phyloP scores from a whole-genome alignment of 2,329 filamentous ascomycete species.

The Magnaporthales sp. region DNA sequence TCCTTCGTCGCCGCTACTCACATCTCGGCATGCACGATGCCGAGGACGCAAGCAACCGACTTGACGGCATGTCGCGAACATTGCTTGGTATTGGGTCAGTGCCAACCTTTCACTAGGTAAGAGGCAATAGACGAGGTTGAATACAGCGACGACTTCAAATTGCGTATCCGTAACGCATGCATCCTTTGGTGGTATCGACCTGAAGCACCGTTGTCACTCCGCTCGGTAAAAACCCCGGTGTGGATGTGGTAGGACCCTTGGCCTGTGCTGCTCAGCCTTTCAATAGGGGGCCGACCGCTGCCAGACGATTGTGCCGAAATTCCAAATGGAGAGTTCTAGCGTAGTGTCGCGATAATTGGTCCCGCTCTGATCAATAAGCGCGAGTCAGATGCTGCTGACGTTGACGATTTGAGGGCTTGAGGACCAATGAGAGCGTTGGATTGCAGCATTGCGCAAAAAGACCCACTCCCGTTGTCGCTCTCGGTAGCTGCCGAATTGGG shows the following conservation, averaged over 20 bases:
- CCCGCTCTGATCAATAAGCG: background rate
- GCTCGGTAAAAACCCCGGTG: background rate
- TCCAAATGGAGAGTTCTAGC: background rate
- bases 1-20: background rate
- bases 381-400: background rate
- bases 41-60: background rate
- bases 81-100: background rate
- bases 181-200: background rate
- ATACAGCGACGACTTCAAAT: too few species aligned
- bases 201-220: background rate
- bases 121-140: too few species aligned
- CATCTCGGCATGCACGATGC: background rate
- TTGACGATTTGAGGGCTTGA: background rate
- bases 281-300: background rate
- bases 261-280: background rate
- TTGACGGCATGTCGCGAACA: background rate
- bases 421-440: background rate
- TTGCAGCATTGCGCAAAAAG: background rate
- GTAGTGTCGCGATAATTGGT: background rate
- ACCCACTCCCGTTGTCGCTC: background rate
- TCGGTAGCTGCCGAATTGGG: background rate
- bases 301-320: background rate
- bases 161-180: background rate
- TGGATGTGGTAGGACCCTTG: background rate
- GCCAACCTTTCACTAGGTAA: too few species aligned